A percentile compares a stretch with the other conserved stretches of the same genome.
Evolutionary conservation across 495 filamentous ascomycete species (phyloP).

Genomic region (Penicillium crystallinum): DNA sequence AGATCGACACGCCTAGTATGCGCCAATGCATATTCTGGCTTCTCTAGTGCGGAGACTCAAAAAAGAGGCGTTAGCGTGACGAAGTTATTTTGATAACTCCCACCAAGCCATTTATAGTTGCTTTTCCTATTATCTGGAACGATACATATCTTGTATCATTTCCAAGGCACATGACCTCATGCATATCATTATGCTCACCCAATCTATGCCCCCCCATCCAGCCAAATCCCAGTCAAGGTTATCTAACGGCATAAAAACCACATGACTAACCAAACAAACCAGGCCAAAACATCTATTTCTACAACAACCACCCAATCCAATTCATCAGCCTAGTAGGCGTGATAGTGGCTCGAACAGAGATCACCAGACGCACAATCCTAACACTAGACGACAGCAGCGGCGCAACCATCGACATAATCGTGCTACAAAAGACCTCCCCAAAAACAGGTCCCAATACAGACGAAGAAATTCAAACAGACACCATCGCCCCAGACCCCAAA

Average conservation of each 20-base stretch:
- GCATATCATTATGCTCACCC: background rate
- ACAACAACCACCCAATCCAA: slow-evolving; percentile 83
- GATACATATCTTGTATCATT: too few relatives aligned
- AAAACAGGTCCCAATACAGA: slow-evolving; percentile 4
- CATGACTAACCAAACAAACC: slow-evolving; percentile 1
- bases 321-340: slow-evolving; percentile 72
- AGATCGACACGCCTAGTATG: background rate
- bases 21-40: background rate
- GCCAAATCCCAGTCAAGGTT: background rate
- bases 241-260: background rate
- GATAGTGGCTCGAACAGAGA: slow-evolving; percentile 71
- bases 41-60: background rate
- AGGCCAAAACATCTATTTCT: slow-evolving; percentile 74
- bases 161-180: too few relatives aligned
- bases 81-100: background rate
- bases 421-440: slow-evolving; percentile 16
- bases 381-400: slow-evolving; percentile 87
- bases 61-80: background rate
- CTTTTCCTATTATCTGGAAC: too few relatives aligned
- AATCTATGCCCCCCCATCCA: background rate
- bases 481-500: background rate
- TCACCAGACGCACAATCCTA: slow-evolving; percentile 52
- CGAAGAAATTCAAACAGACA: slow-evolving; percentile 8
- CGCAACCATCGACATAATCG: slow-evolving; percentile 57
- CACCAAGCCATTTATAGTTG: background rate